Base-by-base conservation (phyloP, 805 yeast genomes). In the Vanderwaltozyma tropicalis region DNA sequence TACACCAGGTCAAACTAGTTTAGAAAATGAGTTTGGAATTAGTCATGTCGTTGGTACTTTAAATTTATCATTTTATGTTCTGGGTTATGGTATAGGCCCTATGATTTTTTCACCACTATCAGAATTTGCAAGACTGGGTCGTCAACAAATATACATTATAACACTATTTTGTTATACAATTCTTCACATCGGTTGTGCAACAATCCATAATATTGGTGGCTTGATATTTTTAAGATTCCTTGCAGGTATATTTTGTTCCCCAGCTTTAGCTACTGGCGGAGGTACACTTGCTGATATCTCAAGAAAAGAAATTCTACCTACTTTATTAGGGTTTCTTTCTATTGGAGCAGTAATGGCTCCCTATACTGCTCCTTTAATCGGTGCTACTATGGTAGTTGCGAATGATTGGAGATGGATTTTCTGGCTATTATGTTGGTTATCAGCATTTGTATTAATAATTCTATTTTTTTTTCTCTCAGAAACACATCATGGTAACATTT, bases 81-180 rank as follows among this genome's bases (percentile, higher is more conserved):
- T 75, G 20, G 83, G 81, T 9, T 76, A 77, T 48, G 82, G 78
- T 37, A 35, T 74, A 15, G 80, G 80, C 1, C 80, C 80, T 2
- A 61, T 76, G 62, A 43, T 74, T 2, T 70, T 74, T 37, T 69
- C 79, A 0, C 82, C 83, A 3, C 45, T 77, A 42, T 69, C 78
- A 11, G 83, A 77, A 50, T 64, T 71, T 34, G 70, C 76, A 2
- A 51, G 55, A 3, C 52, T 72, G 32, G 82, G 82, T 12, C 64
- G 81, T 43, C 71, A 71, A 38, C 59, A 66, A 22, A 64, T 73
- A 28, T 76, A 74, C 43, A 59, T 68, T 25, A 34, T 57, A 15
- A 63, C 80, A 2, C 54, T 74, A 27, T 57, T 72, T 39, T 31
- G 73, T 2, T 77, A 72, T 43, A 51, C 63, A 38, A 55, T 72